phyloP scores from a whole-genome alignment of 2,329 filamentous ascomycete species.

The Fusarium tuaranense region DNA sequence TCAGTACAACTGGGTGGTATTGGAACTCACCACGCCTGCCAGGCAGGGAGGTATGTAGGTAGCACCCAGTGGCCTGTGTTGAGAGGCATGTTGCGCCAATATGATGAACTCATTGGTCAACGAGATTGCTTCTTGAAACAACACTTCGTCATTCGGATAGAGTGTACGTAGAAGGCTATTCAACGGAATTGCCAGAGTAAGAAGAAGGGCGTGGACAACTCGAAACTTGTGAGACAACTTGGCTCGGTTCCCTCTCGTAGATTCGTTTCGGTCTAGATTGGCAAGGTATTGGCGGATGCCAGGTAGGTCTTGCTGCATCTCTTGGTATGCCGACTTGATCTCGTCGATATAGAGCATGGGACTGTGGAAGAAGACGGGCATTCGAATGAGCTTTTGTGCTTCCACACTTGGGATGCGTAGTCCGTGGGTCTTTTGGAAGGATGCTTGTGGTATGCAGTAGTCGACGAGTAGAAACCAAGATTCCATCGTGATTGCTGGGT shows the following conservation, averaged over 20 bases:
- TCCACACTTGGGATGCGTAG: background rate
- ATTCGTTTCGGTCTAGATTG: background rate
- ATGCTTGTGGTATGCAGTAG: background rate
- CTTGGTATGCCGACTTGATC: background rate
- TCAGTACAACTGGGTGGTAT: rapidly evolving
- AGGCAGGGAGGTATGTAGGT: conserved; percentile 7
- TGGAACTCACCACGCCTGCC: background rate
- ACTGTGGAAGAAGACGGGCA: background rate
- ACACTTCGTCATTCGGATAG: background rate
- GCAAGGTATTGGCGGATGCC: background rate
- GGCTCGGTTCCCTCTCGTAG: background rate
- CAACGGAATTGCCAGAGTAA: background rate
- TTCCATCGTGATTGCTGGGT: conserved; percentile 1
- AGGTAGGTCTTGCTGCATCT: background rate
- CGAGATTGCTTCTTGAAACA: background rate
- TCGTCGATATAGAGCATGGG: background rate
- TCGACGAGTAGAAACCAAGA: background rate
- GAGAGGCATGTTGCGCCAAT: background rate
- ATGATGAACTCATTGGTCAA: background rate
- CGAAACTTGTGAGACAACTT: background rate
- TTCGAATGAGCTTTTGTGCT: background rate
- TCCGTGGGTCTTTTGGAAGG: background rate
- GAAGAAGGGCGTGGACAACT: background rate
- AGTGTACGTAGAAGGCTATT: background rate
- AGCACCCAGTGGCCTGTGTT: conserved; percentile 5